A percentile compares a stretch with the other conserved stretches of the same genome.
Conservation (phyloP, 345 rosid genomes). For the Diplotaxis tenuifolia region DNA sequence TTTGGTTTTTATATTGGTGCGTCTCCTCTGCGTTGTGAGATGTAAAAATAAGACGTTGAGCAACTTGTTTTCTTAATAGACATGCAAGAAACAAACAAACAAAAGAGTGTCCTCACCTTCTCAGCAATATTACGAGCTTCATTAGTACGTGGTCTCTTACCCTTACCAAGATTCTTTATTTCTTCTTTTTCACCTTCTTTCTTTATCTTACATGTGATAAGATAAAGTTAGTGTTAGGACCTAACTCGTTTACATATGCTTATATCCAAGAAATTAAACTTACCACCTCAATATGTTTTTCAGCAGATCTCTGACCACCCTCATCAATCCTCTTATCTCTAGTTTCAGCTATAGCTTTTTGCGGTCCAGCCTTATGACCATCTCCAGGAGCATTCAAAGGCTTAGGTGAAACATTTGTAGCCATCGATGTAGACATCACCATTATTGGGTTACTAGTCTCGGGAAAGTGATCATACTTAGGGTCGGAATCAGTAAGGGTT, state of each 20-base stretch:
- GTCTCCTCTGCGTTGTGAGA: conserved; percentile 17
- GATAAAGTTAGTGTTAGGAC: not conserved
- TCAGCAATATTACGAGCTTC: not conserved
- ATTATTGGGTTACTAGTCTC: not conserved
- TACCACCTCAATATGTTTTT: not conserved
- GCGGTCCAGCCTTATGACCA: not conserved
- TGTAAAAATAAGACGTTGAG: not conserved
- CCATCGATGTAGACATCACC: conserved; percentile 15
- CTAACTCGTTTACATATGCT: not conserved
- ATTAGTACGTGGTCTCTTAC: conserved; percentile 21
- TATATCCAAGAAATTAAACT: not conserved
- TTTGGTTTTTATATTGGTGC: not conserved
- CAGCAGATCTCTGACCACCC: not conserved
- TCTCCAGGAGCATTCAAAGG: not conserved
- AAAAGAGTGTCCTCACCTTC: conserved; percentile 1
- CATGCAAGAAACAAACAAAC: not conserved
- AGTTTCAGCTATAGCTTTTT: not conserved
- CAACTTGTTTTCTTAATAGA: not conserved
- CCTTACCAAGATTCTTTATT: conserved; percentile 14
- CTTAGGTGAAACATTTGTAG: not conserved
- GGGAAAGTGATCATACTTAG: not conserved
- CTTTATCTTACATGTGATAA: not conserved
- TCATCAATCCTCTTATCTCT: not conserved
- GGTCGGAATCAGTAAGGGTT: not conserved
- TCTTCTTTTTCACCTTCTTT: not conserved